Evolutionary conservation across 106 monocot species (phyloP), one percentile per base, ranked within the genome.

Genomic region (Cymbidium sinense): DNA sequence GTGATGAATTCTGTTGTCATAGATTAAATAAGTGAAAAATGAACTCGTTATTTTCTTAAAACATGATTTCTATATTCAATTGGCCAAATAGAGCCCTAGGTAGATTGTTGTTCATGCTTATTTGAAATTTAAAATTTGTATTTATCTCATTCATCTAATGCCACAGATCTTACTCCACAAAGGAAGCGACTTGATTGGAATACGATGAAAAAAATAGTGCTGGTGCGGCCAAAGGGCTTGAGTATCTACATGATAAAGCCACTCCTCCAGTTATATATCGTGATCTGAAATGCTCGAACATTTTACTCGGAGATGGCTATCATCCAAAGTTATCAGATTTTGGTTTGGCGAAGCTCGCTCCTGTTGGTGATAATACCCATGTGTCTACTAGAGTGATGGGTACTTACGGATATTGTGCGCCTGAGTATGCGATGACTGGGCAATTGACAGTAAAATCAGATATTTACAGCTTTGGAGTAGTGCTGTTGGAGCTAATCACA

Each of bases 221-320:
- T 7, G 71, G 71, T 39, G 71, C 71, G 5, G 71, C 71, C 0
- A 71, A 71, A 37, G 71, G 71, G 71, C 37, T 71, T 21, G 71
- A 71, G 37, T 71, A 71, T 39, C 39, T 71, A 11, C 71, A 71
- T 39, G 71, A 71, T 71, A 71, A 71, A 71, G 71, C 71, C 34
- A 71, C 71, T 36, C 71, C 71, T 5, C 71, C 71, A 20, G 71
- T 71, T n/a, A 71, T 71, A 71, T 71, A 71, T 71, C 71, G 71
- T 8, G 71, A 71, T 71, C n/a, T 71, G 71, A 71, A 71, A n/a
- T 71, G 71, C 71, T 71, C 71, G 1, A 71, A 71, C 37, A 71
- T 71, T 71, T 71, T 71, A 10, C 71, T 71, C 1, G 71, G 39
- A 23, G 71, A 71, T 37, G 71, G 37, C 23, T 71, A 71, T 39